Percentiles rank a stretch among this genome's conserved stretches.
These are phyloP conservation scores for Candida namnaoensis DNA, from an alignment of 805 yeast species.

Conservation along the genomic window DNA sequence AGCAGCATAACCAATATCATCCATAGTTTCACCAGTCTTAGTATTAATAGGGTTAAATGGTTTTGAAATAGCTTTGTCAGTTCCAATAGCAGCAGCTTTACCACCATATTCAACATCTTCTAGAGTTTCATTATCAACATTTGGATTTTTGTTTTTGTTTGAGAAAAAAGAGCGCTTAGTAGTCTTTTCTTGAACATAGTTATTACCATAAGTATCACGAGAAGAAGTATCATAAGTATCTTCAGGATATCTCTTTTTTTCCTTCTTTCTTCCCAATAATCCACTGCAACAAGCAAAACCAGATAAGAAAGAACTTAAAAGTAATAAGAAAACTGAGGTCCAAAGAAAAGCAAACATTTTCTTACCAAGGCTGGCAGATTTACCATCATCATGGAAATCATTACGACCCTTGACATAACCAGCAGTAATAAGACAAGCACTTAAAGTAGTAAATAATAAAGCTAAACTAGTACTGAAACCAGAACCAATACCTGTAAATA, in stretches of 20 bases:
- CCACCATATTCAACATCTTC: constrained; percentile 6
- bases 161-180: constrained; percentile 9
- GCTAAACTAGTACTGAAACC: constrained; percentile 21
- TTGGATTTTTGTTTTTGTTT: constrained; percentile 2
- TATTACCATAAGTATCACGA: constrained; percentile 20
- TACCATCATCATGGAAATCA: constrained; percentile 35
- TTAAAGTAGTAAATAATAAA: constrained; percentile 32
- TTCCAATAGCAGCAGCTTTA: neutral
- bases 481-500: constrained; percentile 11
- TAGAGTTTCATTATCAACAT: neutral
- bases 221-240: constrained; percentile 13
- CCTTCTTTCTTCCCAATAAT: constrained; percentile 4
- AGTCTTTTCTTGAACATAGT: constrained; percentile 10
- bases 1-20: constrained; percentile 1
- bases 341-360: constrained; percentile 55
- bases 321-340: constrained; percentile 32
- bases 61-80: neutral
- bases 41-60: neutral
- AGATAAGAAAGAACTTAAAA: constrained; percentile 9
- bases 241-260: constrained; percentile 9
- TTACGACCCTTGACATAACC: constrained; percentile 45
- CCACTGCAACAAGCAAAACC: constrained; percentile 13
- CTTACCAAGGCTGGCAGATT: constrained; percentile 33
- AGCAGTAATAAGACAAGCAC: constrained; percentile 44
- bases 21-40: neutral